Conservation (phyloP, 257 asterid species). For the Hygrophila difformis region DNA sequence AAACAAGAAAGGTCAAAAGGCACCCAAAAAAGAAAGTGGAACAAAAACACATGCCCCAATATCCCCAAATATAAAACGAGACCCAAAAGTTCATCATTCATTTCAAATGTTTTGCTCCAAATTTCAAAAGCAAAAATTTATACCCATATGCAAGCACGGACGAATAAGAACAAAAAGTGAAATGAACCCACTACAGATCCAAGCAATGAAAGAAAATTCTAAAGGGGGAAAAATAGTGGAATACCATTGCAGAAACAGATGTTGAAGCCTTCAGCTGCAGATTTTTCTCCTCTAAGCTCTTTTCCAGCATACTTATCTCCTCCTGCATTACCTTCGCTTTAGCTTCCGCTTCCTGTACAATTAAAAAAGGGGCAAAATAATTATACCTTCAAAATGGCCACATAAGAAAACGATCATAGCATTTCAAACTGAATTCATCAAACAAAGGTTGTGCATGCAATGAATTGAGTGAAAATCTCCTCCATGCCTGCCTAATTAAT, state of each 20-base stretch:
- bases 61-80: slow-evolving; percentile 18
- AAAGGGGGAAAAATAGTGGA: no score
- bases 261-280: slow-evolving; percentile 54
- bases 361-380: slow-evolving; percentile 1
- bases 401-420: slow-evolving; percentile 16
- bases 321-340: slow-evolving; percentile 64
- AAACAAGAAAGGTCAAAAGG: slow-evolving; percentile 48
- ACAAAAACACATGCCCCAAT: slow-evolving; percentile 22
- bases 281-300: slow-evolving; percentile 54
- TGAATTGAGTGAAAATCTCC: background rate
- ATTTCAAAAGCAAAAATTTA: no score
- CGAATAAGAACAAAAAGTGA: no score
- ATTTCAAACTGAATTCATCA: slow-evolving; percentile 11
- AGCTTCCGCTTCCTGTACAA: slow-evolving; percentile 73
- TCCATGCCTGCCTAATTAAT: slow-evolving; percentile 63
- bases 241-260: slow-evolving; percentile 56
- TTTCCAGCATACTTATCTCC: slow-evolving; percentile 54
- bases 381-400: no score
- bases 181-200: no score
- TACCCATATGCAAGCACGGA: no score
- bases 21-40: slow-evolving; percentile 24
- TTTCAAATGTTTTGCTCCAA: slow-evolving; percentile 11
- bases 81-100: background rate
- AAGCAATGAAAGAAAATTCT: no score
- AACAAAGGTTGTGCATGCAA: background rate